Evolutionary conservation across 768 basidiomycete genomes (phyloP), one percentile per base, ranked within the genome.

Genomic region (Rhodotorula kratochvilovae): DNA sequence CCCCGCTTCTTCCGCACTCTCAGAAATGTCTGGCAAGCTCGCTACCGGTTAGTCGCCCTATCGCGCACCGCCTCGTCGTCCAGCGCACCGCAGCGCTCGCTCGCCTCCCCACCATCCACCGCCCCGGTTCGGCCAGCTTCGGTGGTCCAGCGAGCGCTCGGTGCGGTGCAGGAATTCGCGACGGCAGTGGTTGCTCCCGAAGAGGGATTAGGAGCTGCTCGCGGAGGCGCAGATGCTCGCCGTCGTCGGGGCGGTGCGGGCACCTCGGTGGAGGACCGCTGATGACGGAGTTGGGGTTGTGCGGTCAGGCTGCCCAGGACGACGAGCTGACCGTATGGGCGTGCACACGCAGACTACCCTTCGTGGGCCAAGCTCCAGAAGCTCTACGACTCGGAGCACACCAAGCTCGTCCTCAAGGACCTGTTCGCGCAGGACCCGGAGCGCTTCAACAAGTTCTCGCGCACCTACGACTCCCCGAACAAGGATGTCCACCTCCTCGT

Each of bases 301-400:
- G 21, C 45, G 48, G 6, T 12, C 5, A 21, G 5, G 12, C 7
- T 17, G 29, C 19, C 17, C 4, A 35, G 60, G n/a, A 50, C 12
- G 3, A 19, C 53, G 53, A 8, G n/a, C 53, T 36, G 42, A 55
- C 43, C 59, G 5, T 1, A 2, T 11, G 8, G 8, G 13, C 7
- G 2, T 11, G 12, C 5, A 2, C n/a, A 12, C 56, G 19, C 77
- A 97, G 94, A 91, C 63, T 96, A 96, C 82, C 66, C 86, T 35
- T 82, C 91, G 51, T 98, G 94, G 94, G 86, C 91, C 83, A 89
- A 90, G 81, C 90, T 99, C 76, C 89, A 96, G 83, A 77, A 84
- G 77, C 85, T 90, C 70, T 90, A 95, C 81, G 88, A 90, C 79
- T 81, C 85, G 21, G 85, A 92, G 78, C 83, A 86, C 73, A 79